These are phyloP conservation scores for Dendrostoma leiphaemia DNA, from an alignment of 2,329 filamentous ascomycete species.

Conservation along the genomic window DNA sequence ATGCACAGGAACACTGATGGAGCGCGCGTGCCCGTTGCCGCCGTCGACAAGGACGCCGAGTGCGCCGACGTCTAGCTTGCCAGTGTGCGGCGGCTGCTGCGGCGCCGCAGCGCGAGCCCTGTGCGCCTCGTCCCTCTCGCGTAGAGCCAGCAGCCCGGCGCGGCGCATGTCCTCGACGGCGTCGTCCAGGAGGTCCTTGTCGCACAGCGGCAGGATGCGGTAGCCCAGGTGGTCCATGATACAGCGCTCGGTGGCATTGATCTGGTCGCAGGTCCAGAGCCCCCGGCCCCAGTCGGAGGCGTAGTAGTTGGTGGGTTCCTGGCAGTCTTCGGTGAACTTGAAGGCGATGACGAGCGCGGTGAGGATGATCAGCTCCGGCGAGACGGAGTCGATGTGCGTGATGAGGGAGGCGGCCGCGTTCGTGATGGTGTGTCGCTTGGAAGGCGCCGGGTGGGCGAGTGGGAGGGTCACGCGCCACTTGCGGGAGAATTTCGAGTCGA, in stretches of 20 bases:
- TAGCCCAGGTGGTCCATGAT: constrained; percentile 65
- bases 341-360: constrained; percentile 61
- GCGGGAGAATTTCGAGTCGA: constrained; percentile 61
- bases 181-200: constrained; percentile 54
- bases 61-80: neutral
- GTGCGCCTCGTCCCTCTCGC: constrained; percentile 11
- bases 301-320: constrained; percentile 53
- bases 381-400: constrained; percentile 58
- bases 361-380: constrained; percentile 63
- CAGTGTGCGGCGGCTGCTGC: constrained; percentile 19
- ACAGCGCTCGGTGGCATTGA: constrained; percentile 62
- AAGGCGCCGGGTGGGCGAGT: constrained; percentile 32
- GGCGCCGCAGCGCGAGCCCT: constrained; percentile 11
- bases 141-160: constrained; percentile 37
- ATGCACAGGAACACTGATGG: constrained; percentile 29
- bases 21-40: constrained; percentile 30
- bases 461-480: constrained; percentile 61
- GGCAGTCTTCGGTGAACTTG: constrained; percentile 63
- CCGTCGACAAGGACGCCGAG: too few species aligned
- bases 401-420: constrained; percentile 31
- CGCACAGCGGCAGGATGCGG: constrained; percentile 59
- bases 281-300: constrained; percentile 50
- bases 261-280: constrained; percentile 59
- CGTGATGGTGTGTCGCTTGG: constrained; percentile 50
- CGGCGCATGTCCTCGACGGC: constrained; percentile 64